Base-by-base conservation (phyloP, 2,329 filamentous ascomycete genomes). In the Fusarium sp. region DNA sequence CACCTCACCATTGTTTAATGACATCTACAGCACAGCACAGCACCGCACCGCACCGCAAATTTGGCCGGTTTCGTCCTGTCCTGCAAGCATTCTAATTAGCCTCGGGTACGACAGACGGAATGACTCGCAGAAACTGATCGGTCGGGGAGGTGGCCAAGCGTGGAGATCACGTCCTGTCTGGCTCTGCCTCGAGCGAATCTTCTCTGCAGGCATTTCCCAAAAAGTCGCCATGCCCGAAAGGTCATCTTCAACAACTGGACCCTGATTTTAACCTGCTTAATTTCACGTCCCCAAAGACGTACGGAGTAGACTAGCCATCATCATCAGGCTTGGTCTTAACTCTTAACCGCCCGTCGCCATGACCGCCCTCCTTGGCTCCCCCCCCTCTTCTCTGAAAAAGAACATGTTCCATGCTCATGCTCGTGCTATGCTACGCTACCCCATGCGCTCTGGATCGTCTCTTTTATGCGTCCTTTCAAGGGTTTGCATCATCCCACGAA, bases 401-500 rank as follows among this genome's bases (percentile, higher is more conserved):
- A 44, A 32, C 57, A 42, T 32, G 51, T 43, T 52, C 57, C 61
- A 51, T 59, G 38, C 17, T 28, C 19, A 23, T 20, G 23, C 48
- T 48, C 10, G 17, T 57, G 43, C 7, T 60, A 60, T 39, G 60
- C 42, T 43, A 63, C 60, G 60, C 63, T 51, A 62, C 52, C 61
- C 62, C 66, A 58, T 67, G 54, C 48, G 34, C 52, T 59, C 65
- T 65, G 52, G 52, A 59, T 69, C 66, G 58, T 58, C 45, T 46
- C 51, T 47, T 62, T 58, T 34, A 69, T 68, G 65, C 61, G 56
- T 48, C 46, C 65, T 45, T 62, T 53, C 57, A 59, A 66, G 65
- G 61, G 52, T 49, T 65, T 60, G 62, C 47, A 53, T 65, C 54
- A 68, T 68, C 65, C 65, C 65, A 68, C 65, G 65, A 68, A 68